These are phyloP conservation scores for Citrus trifoliata DNA, from an alignment of 345 rosid species.

Conservation along the genomic window DNA sequence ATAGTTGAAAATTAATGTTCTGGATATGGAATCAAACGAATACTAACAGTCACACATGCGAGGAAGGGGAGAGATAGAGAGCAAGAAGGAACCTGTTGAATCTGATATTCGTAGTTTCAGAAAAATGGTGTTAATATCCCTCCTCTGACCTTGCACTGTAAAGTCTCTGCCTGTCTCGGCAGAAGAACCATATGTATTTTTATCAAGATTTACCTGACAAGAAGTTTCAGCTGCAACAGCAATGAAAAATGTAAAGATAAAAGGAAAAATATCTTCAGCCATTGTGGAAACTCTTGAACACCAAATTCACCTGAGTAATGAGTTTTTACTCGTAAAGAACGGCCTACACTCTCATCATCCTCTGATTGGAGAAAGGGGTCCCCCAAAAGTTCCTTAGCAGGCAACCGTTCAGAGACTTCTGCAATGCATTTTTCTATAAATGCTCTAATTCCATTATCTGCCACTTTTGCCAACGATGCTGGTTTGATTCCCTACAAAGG, in stretches of 20 bases:
- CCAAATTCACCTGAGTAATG: constrained; percentile 35
- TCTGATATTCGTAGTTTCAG: constrained; percentile 86
- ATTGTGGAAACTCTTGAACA: background rate
- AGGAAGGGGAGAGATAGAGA: constrained; percentile 11
- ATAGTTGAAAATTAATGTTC: background rate
- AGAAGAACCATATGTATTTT: constrained; percentile 24
- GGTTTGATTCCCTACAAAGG: constrained; percentile 81
- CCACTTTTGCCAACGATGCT: constrained; percentile 81
- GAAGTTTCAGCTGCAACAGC: constrained; percentile 38
- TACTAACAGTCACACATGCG: background rate
- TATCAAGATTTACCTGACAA: constrained; percentile 19
- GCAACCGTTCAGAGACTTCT: constrained; percentile 61
- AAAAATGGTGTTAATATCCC: constrained; percentile 70
- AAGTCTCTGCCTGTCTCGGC: constrained; percentile 50
- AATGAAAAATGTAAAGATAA: constrained; percentile 5
- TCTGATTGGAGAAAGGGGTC: constrained; percentile 76
- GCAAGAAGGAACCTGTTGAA: constrained; percentile 56
- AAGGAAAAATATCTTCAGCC: constrained; percentile 6
- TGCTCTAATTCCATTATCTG: constrained; percentile 52
- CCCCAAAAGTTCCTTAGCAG: constrained; percentile 82
- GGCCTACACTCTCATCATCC: constrained; percentile 44
- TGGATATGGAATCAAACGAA: background rate
- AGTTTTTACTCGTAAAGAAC: constrained; percentile 25
- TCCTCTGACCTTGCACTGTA: constrained; percentile 80
- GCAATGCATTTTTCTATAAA: constrained; percentile 94